Evolutionary conservation across 2,329 filamentous ascomycete genomes (phyloP), one percentile per base, ranked within the genome.

Genomic region (Fusarium sp.): DNA sequence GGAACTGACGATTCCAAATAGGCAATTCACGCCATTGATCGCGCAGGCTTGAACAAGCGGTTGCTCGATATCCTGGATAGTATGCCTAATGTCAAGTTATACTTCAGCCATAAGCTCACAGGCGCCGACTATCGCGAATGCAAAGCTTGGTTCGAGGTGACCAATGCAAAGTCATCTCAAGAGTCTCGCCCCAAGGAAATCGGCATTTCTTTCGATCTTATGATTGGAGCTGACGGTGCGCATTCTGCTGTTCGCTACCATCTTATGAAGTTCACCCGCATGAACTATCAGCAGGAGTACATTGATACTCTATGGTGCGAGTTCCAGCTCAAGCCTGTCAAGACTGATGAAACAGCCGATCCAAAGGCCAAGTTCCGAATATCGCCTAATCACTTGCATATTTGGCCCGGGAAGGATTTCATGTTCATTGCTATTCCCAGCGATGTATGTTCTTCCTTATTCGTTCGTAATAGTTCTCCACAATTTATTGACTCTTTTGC

Each of bases 341-440:
- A 81, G 5, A 75, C 76, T 1, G 59, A 73, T 12, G 49, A 70
- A 18, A 69, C 71, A 9, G 73, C 78, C 33, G 79, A 82, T 39
- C 73, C 80, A 21, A 75, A 80, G 49, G 81, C 83, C 33, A 85
- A 81, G 73, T 98, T 97, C 79, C 86, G 87, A 52, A 96, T 98
- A 74, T 96, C 94, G 1, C 94, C 94, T 4, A 93, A 98, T 77
- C 95, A 98, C 79, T 86, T 99, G 4, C 96, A 99, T 82, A 99
- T 99, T 79, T 99, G 96, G 96, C 96, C 96, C 0, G 94, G 93
- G 37, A 91, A 91, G 76, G 91, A 95, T 45, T 95, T 96, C 78
- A 98, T 99, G 97, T 99, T 99, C 83, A 99, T 99, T 78, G 97
- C 96, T 23, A 95, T 99, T 46, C 95, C 96, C 0, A 91, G 88